Evolutionary conservation across 345 rosid genomes (phyloP).

Genomic region (Euclidium syriacum): DNA sequence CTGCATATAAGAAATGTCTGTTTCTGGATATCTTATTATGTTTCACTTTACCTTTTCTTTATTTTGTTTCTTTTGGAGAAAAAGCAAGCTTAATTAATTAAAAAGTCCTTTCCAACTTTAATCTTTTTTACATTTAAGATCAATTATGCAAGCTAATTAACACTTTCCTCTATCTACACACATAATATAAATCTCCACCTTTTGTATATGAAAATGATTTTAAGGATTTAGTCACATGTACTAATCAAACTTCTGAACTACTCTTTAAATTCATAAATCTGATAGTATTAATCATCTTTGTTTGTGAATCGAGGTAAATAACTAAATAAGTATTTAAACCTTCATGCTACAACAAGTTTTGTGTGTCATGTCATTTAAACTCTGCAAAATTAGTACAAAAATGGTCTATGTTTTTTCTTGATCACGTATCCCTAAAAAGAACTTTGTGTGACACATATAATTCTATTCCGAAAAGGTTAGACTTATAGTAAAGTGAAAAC

Average conservation of each 20-base stretch:
- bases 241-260: not conserved
- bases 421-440: not conserved
- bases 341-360: not conserved
- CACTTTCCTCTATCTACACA: not conserved
- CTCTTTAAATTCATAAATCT: not conserved
- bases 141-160: conserved; percentile 17
- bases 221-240: not conserved
- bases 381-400: not conserved
- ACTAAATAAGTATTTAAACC: too few relatives aligned
- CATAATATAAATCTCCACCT: not conserved
- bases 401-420: not conserved
- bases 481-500: not conserved
- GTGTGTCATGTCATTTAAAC: not conserved
- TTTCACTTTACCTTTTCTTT: conserved; percentile 12
- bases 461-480: not conserved
- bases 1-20: conserved; percentile 1
- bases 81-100: conserved; percentile 20
- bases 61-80: conserved; percentile 12
- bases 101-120: conserved; percentile 15
- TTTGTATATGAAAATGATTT: not conserved
- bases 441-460: not conserved
- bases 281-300: not conserved
- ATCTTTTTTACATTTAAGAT: conserved; percentile 20
- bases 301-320: not conserved
- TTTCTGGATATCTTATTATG: not conserved